Evolutionary conservation across 2,329 filamentous ascomycete genomes (phyloP), one percentile per base, ranked within the genome.

Genomic region (Colletotrichum trifolii): DNA sequence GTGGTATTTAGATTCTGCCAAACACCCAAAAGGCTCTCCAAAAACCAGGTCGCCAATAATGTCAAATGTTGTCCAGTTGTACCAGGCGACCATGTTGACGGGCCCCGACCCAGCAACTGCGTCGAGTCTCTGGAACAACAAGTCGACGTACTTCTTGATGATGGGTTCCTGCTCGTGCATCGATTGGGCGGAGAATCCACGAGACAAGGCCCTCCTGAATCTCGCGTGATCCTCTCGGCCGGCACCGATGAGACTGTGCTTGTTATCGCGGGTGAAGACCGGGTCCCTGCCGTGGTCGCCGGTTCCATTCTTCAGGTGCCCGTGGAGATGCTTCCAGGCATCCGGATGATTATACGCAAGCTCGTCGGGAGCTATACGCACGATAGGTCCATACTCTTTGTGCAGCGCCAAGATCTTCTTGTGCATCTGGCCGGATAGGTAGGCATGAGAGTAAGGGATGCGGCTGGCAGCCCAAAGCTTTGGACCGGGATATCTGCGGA

Each of bases 301-400:
- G 3, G 36, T 45, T 1, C 33, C n/a, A 11, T 45, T 50, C 49
- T 67, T 60, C 4, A 64, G 47, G 49, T 74, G 71, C 6, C 75
- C 75, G 58, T 79, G 79, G 39, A 83, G 78, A 38, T 83, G 78
- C 66, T 77, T 75, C 75, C 78, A 81, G 8, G 69, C 69, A 2
- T 74, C 62, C 4, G 73, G 70, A n/a, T 74, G 70, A 45, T 73
- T 77, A 69, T 81, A 84, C 1, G 80, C 78, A 3, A 85, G 75
- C 67, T 84, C 80, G 59, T 81, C 74, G 1, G 83, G 82, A 5
- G 76, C 77, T 36, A 83, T 71, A 6, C 83, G 79, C 5, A 85
- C 81, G 2, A 85, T 74, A 1, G 75, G 74, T 7, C 83, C 82
- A 62, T 82, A 81, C 45, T 73, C 61, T 4, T 73, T 66, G 67